Base-by-base conservation (phyloP, 768 basidiomycete species). In the Boletus speciosus region DNA sequence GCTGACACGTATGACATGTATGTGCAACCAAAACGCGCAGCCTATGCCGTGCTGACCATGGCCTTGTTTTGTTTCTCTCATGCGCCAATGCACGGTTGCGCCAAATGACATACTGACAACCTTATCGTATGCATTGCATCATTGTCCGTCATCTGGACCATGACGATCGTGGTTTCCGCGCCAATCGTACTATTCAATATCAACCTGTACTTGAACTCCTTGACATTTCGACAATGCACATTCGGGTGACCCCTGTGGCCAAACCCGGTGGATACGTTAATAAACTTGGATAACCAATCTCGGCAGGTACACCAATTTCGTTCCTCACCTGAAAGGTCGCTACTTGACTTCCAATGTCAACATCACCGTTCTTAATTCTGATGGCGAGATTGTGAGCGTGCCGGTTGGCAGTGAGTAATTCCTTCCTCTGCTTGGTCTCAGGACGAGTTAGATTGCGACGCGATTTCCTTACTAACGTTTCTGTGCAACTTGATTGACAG, bases 321-420 rank as follows among this genome's bases (percentile, higher is more conserved):
- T 73, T 3, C 84, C 83, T 3, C 71, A 81, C 42, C 78, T 84
- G 68, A 75, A 80, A 9, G 90, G 88, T 7, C 78, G 84, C 40
- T 94, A 93, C 68, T 73, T 97, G 44, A 84, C 90, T 1, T 90
- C 86, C 2, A 96, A 96, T 61, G 88, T 83, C 51, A 90, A 95
- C 71, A 90, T 96, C 65, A 93, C 91, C 2, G 64, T 88, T 11
- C 56, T 76, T 14, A 77, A 80, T 60, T 61, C 72, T 37, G 51
- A 68, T 12, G 75, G 73, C 16, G 54, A 71, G 23, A 55, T 54
- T 1, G 66, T 70, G 55, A 77, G 69, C 43, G 71, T 78, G 1
- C 78, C 80, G 0, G 66, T 81, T 38, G 81, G 82, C 19, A 72
- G 76, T 76, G 55, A 52, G 73, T 59, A 7, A 0, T 27, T 8